A percentile compares a stretch with the other conserved stretches of the same genome.
phyloP scores from a whole-genome alignment of 495 filamentous ascomycete species.

The Aspergillus bridgeri region DNA sequence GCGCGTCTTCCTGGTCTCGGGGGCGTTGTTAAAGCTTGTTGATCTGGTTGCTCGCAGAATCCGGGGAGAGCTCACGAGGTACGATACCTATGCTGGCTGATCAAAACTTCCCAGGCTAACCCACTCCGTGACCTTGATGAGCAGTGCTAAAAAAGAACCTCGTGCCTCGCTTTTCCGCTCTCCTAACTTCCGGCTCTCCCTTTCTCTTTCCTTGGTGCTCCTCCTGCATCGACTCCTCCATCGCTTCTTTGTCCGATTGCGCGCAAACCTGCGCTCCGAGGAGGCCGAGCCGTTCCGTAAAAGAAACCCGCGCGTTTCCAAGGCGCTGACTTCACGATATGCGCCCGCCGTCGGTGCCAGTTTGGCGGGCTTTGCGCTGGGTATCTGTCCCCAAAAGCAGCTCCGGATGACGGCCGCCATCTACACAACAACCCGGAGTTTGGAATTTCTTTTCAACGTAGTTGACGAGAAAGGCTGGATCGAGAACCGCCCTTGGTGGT shows the following conservation, averaged over 20 bases:
- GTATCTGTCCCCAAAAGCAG: constrained; percentile 73
- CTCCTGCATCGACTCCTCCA: constrained; percentile 85
- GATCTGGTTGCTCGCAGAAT: constrained; percentile 52
- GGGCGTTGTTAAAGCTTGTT: constrained; percentile 66
- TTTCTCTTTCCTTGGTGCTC: constrained; percentile 78
- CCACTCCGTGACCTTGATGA: not conserved
- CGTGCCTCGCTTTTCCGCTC: constrained; percentile 60
- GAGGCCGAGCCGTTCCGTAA: constrained; percentile 72
- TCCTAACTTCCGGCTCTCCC: constrained; percentile 69
- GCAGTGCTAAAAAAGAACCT: constrained; percentile 31
- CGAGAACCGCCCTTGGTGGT: constrained; percentile 77
- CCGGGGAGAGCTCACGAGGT: constrained; percentile 34
- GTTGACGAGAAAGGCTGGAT: constrained; percentile 78
- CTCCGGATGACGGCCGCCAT: constrained; percentile 76
- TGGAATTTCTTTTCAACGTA: constrained; percentile 85
- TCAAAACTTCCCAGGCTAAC: not conserved
- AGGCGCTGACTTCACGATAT: constrained; percentile 71
- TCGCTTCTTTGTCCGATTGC: constrained; percentile 81
- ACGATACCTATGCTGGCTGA: constrained; percentile 8
- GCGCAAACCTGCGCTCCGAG: constrained; percentile 70
- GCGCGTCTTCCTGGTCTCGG: constrained; percentile 70
- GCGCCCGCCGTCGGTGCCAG: constrained; percentile 87
- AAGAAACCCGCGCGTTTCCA: constrained; percentile 73
- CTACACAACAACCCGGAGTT: constrained; percentile 69
- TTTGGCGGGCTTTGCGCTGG: constrained; percentile 76